These are phyloP conservation scores for Mixia osmundae DNA, from an alignment of 1,284 basidiomycete species.

Conservation along the genomic window DNA sequence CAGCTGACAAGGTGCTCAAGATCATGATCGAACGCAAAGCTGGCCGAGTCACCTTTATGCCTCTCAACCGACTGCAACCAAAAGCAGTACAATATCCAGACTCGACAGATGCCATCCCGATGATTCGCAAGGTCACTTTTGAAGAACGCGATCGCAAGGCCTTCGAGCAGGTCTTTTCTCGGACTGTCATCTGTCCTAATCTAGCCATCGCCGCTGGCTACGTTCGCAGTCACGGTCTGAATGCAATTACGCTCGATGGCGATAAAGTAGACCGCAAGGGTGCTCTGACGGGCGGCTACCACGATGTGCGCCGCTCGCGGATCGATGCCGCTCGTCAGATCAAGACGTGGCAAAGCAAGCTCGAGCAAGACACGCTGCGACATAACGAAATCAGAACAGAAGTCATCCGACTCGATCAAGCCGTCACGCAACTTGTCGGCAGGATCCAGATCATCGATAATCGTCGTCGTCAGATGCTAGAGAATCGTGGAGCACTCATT, in stretches of 20 bases:
- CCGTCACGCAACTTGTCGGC: constrained; percentile 54
- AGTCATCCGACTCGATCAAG: constrained; percentile 55
- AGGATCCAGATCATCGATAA: constrained; percentile 45
- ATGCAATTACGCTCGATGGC: constrained; percentile 90
- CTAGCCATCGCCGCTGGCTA: constrained; percentile 81
- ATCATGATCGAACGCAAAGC: constrained; percentile 77
- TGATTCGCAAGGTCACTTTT: too few relatives aligned
- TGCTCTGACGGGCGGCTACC: constrained; percentile 82
- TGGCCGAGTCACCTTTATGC: constrained; percentile 94
- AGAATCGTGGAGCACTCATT: constrained; percentile 40
- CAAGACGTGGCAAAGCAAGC: constrained; percentile 49
- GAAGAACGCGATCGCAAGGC: constrained; percentile 31
- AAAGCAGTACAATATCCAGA: constrained; percentile 37
- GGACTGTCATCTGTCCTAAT: constrained; percentile 83
- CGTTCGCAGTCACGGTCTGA: constrained; percentile 78
- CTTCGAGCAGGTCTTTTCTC: constrained; percentile 94
- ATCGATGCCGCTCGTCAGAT: constrained; percentile 66
- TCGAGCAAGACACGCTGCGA: constrained; percentile 38
- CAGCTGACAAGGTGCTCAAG: constrained; percentile 65
- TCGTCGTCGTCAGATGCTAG: constrained; percentile 44
- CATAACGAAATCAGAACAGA: constrained; percentile 48
- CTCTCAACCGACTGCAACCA: constrained; percentile 80
- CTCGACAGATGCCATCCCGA: background rate
- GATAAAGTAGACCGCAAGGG: constrained; percentile 96
- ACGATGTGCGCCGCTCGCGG: constrained; percentile 70